Evolutionary conservation across 2,329 filamentous ascomycete genomes (phyloP), one percentile per base, ranked within the genome.

Genomic region (Daldinia sp.): DNA sequence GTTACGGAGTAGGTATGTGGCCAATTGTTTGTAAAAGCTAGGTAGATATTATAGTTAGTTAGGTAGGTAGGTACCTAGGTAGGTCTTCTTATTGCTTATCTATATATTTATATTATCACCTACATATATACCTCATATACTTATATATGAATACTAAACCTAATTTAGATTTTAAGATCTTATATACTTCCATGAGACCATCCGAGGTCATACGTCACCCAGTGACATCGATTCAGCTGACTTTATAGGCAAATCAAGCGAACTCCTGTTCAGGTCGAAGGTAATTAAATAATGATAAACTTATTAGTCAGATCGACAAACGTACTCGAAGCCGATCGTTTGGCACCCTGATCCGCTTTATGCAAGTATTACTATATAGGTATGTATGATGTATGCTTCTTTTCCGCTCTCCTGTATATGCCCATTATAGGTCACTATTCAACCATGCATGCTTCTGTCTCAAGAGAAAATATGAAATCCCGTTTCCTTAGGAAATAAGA

Each of bases 341-440:
- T 43, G 17, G 52, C 32, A 13, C 32, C 41, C 15, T 15, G 32
- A 25, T 57, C 57, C 57, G 57, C 43, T 58, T 64, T 64, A 66
- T 63, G 60, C 56, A 58, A 61, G 34, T 58, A 58, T 52, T 59
- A 57, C 15, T 51, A 32, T 64, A 57, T 61, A 58, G 59, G 45
- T 19, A n/a, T 45, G 25, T 35, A 45, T 45, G 27, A 23, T 1
- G n/a, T n/a, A n/a, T n/a, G n/a, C n/a, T 27, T 58, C 35, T 55
- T 61, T 58, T 41, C 64, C 57, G 32, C 51, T 34, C 15, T 53
- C 59, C 56, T 49, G 35, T 63, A 54, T 61, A 61, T 63, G 57
- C 57, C 39, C 45, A 50, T 51, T 62, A 32, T 58, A 45, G 37
- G 49, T 37, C 23, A 21, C 34, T 52, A 39, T 21, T 48, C 34